Conservation (phyloP, 306 rosid genomes). For the Malus asiatica region DNA sequence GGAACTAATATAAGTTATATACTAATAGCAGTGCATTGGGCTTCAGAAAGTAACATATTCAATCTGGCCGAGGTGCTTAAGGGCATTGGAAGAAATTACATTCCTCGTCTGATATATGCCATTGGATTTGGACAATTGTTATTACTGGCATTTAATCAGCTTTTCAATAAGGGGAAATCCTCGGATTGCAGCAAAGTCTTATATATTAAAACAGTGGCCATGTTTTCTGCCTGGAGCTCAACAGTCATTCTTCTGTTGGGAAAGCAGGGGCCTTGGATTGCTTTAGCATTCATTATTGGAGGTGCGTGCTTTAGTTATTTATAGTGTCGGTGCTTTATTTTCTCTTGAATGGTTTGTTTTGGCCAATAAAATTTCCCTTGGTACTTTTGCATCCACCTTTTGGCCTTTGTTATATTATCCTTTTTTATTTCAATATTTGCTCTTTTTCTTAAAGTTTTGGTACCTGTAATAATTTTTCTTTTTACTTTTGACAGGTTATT, state of each 20-base stretch:
- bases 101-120: conserved; percentile 67
- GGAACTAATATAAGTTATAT: conserved; percentile 58
- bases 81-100: conserved; percentile 43
- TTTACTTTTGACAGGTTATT: conserved; percentile 62
- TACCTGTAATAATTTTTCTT: conserved; percentile 6
- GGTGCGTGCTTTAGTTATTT: conserved; percentile 31
- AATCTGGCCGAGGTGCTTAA: conserved; percentile 31
- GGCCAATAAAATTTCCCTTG: neutral
- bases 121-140: conserved; percentile 64
- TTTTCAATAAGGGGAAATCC: conserved; percentile 22
- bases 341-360: neutral
- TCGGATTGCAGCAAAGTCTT: conserved; percentile 37
- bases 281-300: conserved; percentile 63
- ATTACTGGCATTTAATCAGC: conserved; percentile 40
- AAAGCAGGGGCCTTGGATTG: conserved; percentile 82
- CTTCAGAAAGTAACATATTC: conserved; percentile 38
- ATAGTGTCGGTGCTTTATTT: conserved; percentile 9
- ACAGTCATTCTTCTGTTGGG: conserved; percentile 76
- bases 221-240: conserved; percentile 71
- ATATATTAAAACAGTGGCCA: conserved; percentile 48
- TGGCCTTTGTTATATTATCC: neutral
- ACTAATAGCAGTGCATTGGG: conserved; percentile 62
- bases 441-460: neutral
- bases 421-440: neutral
- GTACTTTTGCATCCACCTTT: neutral